A percentile compares a stretch with the other conserved stretches of the same genome.
Evolutionary conservation across 352 stramenopile species (phyloP).

Genomic region (Phytophthora podocarpi): DNA sequence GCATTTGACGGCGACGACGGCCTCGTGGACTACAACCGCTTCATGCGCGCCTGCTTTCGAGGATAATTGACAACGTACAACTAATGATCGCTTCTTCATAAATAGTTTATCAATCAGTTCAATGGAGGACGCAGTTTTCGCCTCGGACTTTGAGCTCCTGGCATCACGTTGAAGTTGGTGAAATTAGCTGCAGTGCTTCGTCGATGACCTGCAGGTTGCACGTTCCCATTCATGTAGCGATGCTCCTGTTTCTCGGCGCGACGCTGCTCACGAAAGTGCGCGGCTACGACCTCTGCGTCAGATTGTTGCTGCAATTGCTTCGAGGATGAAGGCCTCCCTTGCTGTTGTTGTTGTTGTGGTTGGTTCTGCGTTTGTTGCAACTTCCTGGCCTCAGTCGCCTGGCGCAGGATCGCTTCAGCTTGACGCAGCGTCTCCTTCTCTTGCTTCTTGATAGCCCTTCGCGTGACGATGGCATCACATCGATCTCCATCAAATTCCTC

Average conservation of each 20-base stretch:
- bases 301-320: slow-evolving; percentile 19
- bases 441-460: slow-evolving; percentile 45
- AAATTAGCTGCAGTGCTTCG: slow-evolving; percentile 1
- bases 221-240: slow-evolving; percentile 32
- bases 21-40: slow-evolving; percentile 75
- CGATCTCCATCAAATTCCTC: slow-evolving; percentile 29
- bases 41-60: slow-evolving; percentile 68
- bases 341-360: slow-evolving; percentile 6
- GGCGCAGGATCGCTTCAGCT: slow-evolving; percentile 48
- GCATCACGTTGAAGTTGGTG: neutral
- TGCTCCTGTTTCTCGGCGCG: slow-evolving; percentile 46
- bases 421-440: slow-evolving; percentile 55
- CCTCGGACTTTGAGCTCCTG: slow-evolving; percentile 10
- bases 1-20: slow-evolving; percentile 69
- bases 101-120: slow-evolving; percentile 26
- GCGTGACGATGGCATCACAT: slow-evolving; percentile 19
- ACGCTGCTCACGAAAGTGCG: slow-evolving; percentile 56
- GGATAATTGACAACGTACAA: slow-evolving; percentile 17
- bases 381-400: slow-evolving; percentile 17
- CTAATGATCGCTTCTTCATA: no score
- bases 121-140: slow-evolving; percentile 16
- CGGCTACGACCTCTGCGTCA: slow-evolving; percentile 37
- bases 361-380: slow-evolving; percentile 10
- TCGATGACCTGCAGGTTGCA: neutral
- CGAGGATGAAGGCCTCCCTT: neutral